Conservation (phyloP, 2,329 filamentous ascomycete genomes). For the Huntiella bhutanensis region DNA sequence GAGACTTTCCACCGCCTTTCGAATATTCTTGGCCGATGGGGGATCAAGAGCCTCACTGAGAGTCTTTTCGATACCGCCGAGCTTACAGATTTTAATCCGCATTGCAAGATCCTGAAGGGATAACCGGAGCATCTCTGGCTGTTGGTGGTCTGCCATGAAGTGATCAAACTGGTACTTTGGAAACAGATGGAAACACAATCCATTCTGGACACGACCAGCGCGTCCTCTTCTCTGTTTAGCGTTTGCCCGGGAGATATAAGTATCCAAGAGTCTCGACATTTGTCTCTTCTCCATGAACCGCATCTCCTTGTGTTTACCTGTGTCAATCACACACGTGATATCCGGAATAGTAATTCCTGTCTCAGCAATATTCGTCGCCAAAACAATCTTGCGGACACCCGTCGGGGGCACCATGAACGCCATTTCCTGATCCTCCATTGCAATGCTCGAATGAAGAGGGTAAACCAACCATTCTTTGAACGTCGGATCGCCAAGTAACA, state of each 20-base stretch:
- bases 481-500: constrained; percentile 55
- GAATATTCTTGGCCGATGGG: constrained; percentile 79
- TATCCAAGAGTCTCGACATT: constrained; percentile 75
- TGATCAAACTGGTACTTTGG: constrained; percentile 77
- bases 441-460: constrained; percentile 82
- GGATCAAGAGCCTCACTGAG: constrained; percentile 76
- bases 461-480: constrained; percentile 77
- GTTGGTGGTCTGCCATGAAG: constrained; percentile 77
- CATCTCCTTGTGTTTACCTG: constrained; percentile 95
- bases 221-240: constrained; percentile 86
- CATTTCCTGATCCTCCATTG: constrained; percentile 87
- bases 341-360: constrained; percentile 98
- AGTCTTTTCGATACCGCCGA: constrained; percentile 83
- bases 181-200: constrained; percentile 89
- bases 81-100: constrained; percentile 90
- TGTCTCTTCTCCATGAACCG: constrained; percentile 86
- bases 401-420: constrained; percentile 73
- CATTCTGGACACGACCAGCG: constrained; percentile 87
- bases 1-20: constrained; percentile 77
- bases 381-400: constrained; percentile 76
- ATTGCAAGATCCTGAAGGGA: constrained; percentile 91
- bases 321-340: constrained; percentile 90
- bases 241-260: constrained; percentile 88
- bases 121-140: constrained; percentile 84
- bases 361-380: constrained; percentile 95